A percentile compares a stretch with the other conserved stretches of the same genome.
phyloP scores from a whole-genome alignment of 2,329 filamentous ascomycete species.

The Phyllosticta citribraziliensis region DNA sequence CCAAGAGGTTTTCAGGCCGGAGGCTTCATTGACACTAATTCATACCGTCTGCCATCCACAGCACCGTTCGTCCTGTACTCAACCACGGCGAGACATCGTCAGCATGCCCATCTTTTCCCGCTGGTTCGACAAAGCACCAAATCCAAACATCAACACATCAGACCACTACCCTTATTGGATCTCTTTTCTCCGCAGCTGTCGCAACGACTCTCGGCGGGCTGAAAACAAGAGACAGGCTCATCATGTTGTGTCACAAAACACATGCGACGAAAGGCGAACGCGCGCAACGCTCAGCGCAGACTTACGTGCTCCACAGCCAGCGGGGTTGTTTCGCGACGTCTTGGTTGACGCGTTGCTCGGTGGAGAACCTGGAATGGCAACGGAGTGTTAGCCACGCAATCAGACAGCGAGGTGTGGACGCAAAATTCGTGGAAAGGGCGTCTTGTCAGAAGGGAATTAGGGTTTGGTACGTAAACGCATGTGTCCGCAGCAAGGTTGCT shows the following conservation, averaged over 20 bases:
- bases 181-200: not conserved
- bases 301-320: not conserved
- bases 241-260: not conserved
- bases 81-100: not conserved
- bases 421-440: not conserved
- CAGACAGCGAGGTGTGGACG: not conserved
- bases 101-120: not conserved
- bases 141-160: not conserved
- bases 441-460: slow-evolving; percentile 3
- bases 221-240: not conserved
- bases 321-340: not conserved
- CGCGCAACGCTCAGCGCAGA: not conserved
- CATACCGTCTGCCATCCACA: no score
- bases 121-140: not conserved
- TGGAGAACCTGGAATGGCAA: not conserved
- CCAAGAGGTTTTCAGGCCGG: no score
- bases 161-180: not conserved
- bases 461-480: not conserved
- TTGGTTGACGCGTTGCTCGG: no score
- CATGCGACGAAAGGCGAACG: not conserved
- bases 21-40: not conserved
- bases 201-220: not conserved
- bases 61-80: no score
- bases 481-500: not conserved
- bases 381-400: not conserved